Evolutionary conservation across 208 protist genomes (phyloP), one percentile per base, ranked within the genome.

Genomic region (Crithidia brevicula): DNA sequence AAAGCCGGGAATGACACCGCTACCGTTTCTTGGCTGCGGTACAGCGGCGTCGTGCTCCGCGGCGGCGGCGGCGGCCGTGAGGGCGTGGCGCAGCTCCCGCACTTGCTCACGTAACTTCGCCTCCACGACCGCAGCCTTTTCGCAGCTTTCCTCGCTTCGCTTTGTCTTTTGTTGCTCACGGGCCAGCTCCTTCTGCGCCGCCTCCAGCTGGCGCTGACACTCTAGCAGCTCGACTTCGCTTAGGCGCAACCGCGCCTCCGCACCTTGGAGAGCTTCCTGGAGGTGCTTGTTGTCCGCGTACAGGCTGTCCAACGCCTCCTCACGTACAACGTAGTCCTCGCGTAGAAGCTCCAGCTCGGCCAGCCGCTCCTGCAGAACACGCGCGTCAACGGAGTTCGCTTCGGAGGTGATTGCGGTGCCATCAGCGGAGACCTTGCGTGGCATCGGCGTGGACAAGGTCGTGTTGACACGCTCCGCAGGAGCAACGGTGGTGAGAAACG

Each of bases 251-350:
- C 72, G 69, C 25, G 63, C 59, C 27, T 74, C 69, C 3, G 72
- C 51, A 7, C 73, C 36, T 18, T 42, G 52, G 56, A 80, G 62
- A 8, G 74, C 52, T 25, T 81, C 62, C 31, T 78, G 81, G 40
- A 80, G 53, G 8, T 15, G 18, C 33, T 69, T 67, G 28, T 70
- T 73, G 60, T 88, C 82, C 4, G 65, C 49, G 70, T 84, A 88
- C 18, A 88, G 46, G 45, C 60, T 57, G 49, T 76, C 63, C 5
- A 88, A 52, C 6, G 82, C 78, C 30, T 88, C 82, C 22, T 88
- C 82, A 4, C 70, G 72, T 15, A 74, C 78, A 18, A 22, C 46
- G 52, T 62, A 64, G 56, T 87, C 81, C 9, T 56, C 51, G 15
- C 54, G 42, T 15, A 63, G 46, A 16, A 49, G 57, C 51, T 81